Percentiles rank a stretch among this genome's conserved stretches.
These are phyloP conservation scores for Phytophthora litchii DNA, from an alignment of 352 stramenopile genomes.

Conservation along the genomic window DNA sequence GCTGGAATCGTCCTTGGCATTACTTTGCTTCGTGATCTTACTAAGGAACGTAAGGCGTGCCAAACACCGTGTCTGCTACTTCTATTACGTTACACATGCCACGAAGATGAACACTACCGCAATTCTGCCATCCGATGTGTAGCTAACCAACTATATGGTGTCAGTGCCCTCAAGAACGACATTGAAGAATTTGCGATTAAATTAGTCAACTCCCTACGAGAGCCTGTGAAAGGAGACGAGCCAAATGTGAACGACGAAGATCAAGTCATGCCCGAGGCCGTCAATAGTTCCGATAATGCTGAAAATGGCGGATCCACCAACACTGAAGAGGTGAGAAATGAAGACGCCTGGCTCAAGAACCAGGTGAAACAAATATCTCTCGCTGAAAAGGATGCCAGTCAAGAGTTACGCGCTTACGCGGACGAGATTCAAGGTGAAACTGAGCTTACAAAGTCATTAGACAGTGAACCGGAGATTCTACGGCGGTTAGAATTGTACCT, in stretches of 20 bases:
- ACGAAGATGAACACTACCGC: constrained; percentile 68
- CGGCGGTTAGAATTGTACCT: constrained; percentile 75
- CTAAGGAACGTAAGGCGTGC: constrained; percentile 67
- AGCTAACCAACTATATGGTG: constrained; percentile 76
- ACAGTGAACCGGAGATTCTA: constrained; percentile 62
- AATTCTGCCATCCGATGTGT: constrained; percentile 79
- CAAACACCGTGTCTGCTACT: constrained; percentile 56
- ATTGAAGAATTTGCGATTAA: constrained; percentile 72
- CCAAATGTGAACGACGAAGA: constrained; percentile 29
- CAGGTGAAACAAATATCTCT: constrained; percentile 35
- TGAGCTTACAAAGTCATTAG: constrained; percentile 42
- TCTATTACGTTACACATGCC: constrained; percentile 74
- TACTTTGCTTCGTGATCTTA: constrained; percentile 69
- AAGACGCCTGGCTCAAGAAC: constrained; percentile 30
- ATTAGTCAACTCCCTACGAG: constrained; percentile 60
- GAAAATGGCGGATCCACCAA: constrained; percentile 7
- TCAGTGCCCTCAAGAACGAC: constrained; percentile 51
- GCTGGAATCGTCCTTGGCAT: constrained; percentile 73
- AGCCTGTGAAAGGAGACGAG: constrained; percentile 16
- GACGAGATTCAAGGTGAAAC: constrained; percentile 44
- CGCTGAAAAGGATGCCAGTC: constrained; percentile 28
- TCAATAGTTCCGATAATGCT: constrained; percentile 13
- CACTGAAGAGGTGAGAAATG: constrained; percentile 9
- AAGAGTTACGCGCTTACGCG: constrained; percentile 52
- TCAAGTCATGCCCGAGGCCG: constrained; percentile 27